Evolutionary conservation across 1,284 basidiomycete genomes (phyloP), one percentile per base, ranked within the genome.

Genomic region (Abortiporus biennis): DNA sequence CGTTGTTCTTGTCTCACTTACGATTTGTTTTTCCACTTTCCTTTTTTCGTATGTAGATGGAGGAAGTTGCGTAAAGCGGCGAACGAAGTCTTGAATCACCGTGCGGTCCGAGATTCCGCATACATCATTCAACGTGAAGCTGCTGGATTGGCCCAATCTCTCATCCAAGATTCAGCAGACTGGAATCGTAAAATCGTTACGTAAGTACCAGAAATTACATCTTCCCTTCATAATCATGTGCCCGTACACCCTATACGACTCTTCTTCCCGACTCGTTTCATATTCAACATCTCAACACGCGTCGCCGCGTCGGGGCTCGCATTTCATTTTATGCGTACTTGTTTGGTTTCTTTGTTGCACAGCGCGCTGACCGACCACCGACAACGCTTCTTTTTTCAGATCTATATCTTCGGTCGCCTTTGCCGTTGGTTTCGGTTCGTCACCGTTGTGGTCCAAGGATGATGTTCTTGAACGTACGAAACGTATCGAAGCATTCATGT

Each of bases 391-490:
- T n/a, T 27, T 19, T 12, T 38, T n/a, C 16, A 43, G 42, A 9
- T 27, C 31, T 6, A 43, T 29, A 13, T 35, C 42, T 11, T 43
- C 42, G 4, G 19, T 15, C 16, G 36, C 30, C 16, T 22, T 43
- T 6, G 21, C 42, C 12, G n/a, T 38, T 11, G 37, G 35, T 21
- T 47, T 43, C 37, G 36, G 36, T 20, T 19, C n/a, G 4, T 36
- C 42, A 15, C 36, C 42, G 3, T 25, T 47, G 9, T 37, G 37
- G 19, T 29, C 20, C 8, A n/a, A 38, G 6, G 33, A 35, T 16
- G 46, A 47, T 29, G 19, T 16, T 19, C n/a, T n/a, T n/a, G n/a
- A n/a, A n/a, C n/a, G n/a, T 27, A 20, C 41, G 13, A 47, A 20
- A 11, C 35, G 35, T 15, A 43, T 40, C 19, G 31, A 35, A 15